Base-by-base conservation (phyloP, 805 yeast genomes). In the Schwanniomyces vanrijiae region DNA sequence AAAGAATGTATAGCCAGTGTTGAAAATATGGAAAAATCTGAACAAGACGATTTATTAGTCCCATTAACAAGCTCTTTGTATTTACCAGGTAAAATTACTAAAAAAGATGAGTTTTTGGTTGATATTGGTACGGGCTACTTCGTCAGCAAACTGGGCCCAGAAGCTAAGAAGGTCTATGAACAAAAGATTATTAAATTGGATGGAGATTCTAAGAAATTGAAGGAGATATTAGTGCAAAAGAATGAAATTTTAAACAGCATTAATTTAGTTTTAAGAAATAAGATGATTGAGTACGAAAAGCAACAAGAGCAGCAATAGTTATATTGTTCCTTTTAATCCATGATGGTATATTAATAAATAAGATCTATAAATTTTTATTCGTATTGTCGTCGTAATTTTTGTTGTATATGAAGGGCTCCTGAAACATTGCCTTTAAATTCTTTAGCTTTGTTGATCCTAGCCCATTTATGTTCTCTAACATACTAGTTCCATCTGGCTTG, bases 41-140 rank as follows among this genome's bases (percentile, higher is more conserved):
- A 48, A 33, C 69, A 76, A 1, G 69, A 77, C 40, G 78, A 81
- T 28, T 64, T 92, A 18, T 71, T 94, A 52, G 89, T 94, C 1
- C 99, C 99, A 5, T 75, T 95, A 50, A 89, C 98, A 0, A 77
- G 90, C 16, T 89, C 97, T 0, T 71, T 94, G 35, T 94, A 94
- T 55, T 86, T 94, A 22, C 96, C 97, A 3, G 99, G 98, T 2
- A 79, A 73, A 45, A 77, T 88, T 43, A 73, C 76, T 38, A 81
- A 86, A 48, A 77, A 77, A 43, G 78, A 84, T 49, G 82, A 78
- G 48, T 94, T 86, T 58, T 73, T 94, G 62, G 96, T 94, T 8
- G 99, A 94, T 62, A 84, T 94, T 21, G 99, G 99, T 29, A 94
- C 99, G 0, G 98, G 98, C 2, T 94, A 94, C 63, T 94, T 80